Base-by-base conservation (phyloP, 2,329 filamentous ascomycete genomes). In the Zymoseptoria ardabiliae region DNA sequence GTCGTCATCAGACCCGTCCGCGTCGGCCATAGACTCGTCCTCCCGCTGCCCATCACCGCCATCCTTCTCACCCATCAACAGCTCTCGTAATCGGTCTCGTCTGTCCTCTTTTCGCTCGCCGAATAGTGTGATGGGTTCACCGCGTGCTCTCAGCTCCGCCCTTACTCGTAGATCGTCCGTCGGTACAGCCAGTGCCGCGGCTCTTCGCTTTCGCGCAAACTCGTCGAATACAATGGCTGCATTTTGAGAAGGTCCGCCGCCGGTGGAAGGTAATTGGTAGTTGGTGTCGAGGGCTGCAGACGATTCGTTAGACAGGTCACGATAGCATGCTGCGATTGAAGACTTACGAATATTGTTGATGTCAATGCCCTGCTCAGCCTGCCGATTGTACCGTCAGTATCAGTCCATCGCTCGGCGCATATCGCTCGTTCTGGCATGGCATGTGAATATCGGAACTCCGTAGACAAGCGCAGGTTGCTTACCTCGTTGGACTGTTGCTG, bases 41-140 rank as follows among this genome's bases (percentile, higher is more conserved):
- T 71, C 73, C 4, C 35, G 35, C 66, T 82, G 78, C 22, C 21
- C 73, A 21, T 65, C 77, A 2, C 65, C 78, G 65, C 87, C 86
- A 56, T 82, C 85, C 64, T 91, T 83, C 55, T 87, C 85, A 2
- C 87, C 86, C 50, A 72, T 67, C 65, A 99, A 78, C 25, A 97
- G 78, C 68, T 91, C 89, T 64, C 94, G 85, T 69, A 99, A 75
- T 64, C 94, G 85, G 71, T 96, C 92, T 77, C 95, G 83, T 61
- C 94, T 82, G 68, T 97, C 93, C 23, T 84, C 86, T 1, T 87
- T 87, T 0, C 90, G 90, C 77, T 99, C 94, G 60, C 92, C 94
- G 65, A 99, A 99, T 0, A 97, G 81, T 0, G 93, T 99, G 58
- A 97, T 86, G 10, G 94, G 94, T 71, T 99, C 89, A n/a, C 90